Evolutionary conservation across 768 basidiomycete species (phyloP).

Genomic region (Lentinula detonsa): DNA sequence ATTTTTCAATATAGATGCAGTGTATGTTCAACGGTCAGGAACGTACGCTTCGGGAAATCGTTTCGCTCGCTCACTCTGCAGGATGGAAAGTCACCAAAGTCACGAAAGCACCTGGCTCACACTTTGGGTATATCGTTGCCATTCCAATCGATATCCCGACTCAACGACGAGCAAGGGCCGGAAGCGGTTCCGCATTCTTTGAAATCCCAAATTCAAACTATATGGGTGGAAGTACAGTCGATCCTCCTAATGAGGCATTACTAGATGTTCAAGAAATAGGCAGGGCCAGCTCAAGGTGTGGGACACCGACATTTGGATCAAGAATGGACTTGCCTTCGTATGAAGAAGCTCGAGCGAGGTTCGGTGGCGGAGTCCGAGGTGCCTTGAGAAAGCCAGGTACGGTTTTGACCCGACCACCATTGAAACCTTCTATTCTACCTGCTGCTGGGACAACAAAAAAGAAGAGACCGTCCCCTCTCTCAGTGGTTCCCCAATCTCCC

Average conservation of each 20-base stretch:
- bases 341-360: constrained; percentile 36
- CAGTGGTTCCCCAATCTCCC: constrained; percentile 15
- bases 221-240: constrained; percentile 4
- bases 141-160: constrained; percentile 51
- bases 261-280: constrained; percentile 23
- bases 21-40: constrained; percentile 64
- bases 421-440: constrained; percentile 19
- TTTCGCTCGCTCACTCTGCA: constrained; percentile 44
- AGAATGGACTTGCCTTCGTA: constrained; percentile 38
- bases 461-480: constrained; percentile 29
- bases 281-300: constrained; percentile 46
- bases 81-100: constrained; percentile 61
- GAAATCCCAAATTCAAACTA: constrained; percentile 11
- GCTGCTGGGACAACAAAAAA: constrained; percentile 18
- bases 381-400: neutral
- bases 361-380: constrained; percentile 21
- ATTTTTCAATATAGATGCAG: constrained; percentile 49
- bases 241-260: constrained; percentile 10
- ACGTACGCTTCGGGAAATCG: constrained; percentile 60
- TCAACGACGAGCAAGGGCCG: constrained; percentile 16
- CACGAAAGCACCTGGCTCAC: constrained; percentile 50
- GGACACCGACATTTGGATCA: constrained; percentile 60
- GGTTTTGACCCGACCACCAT: constrained; percentile 6
- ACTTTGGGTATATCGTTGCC: constrained; percentile 70
- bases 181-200: constrained; percentile 18